phyloP scores from a whole-genome alignment of 805 yeast species.

The Teunomyces atbi region DNA sequence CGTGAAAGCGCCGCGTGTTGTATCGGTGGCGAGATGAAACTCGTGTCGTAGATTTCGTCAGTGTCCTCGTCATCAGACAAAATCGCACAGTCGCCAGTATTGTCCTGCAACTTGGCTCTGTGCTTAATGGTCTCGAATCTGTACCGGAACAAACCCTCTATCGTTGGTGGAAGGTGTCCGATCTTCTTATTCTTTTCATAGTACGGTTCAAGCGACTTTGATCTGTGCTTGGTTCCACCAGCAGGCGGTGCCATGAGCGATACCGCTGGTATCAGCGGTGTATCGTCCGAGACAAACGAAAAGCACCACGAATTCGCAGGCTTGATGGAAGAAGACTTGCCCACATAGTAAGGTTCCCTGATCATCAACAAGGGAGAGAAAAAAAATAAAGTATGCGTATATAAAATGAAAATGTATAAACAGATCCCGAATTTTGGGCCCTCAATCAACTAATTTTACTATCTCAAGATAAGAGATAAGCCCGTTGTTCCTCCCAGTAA shows the following conservation, averaged over 20 bases:
- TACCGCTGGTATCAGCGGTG: background rate
- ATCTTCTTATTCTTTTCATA: constrained; percentile 8
- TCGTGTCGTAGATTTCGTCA: background rate
- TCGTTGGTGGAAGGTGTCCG: constrained; percentile 6
- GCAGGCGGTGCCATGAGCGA: constrained; percentile 2
- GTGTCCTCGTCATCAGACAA: constrained; percentile 10
- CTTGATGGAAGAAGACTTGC: constrained; percentile 9
- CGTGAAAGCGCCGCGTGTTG: constrained; percentile 2
- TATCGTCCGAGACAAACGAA: constrained; percentile 9
- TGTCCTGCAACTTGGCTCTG: background rate
- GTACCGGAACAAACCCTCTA: constrained; percentile 3
- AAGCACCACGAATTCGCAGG: constrained; percentile 10
- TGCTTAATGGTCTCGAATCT: background rate
- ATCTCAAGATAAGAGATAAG: background rate
- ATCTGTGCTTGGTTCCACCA: background rate
- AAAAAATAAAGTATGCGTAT: too few species aligned
- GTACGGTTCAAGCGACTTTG: constrained; percentile 18
- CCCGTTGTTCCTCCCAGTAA: too few species aligned
- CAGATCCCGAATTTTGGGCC: background rate
- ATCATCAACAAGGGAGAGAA: constrained; percentile 3
- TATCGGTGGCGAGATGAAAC: constrained; percentile 1
- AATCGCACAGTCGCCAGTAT: constrained; percentile 10
- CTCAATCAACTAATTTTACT: background rate
- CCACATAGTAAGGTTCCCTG: constrained; percentile 15
- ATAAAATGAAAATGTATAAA: too few species aligned